Conservation (phyloP, 1,284 basidiomycete species). For the Rhodotorula sp. region DNA sequence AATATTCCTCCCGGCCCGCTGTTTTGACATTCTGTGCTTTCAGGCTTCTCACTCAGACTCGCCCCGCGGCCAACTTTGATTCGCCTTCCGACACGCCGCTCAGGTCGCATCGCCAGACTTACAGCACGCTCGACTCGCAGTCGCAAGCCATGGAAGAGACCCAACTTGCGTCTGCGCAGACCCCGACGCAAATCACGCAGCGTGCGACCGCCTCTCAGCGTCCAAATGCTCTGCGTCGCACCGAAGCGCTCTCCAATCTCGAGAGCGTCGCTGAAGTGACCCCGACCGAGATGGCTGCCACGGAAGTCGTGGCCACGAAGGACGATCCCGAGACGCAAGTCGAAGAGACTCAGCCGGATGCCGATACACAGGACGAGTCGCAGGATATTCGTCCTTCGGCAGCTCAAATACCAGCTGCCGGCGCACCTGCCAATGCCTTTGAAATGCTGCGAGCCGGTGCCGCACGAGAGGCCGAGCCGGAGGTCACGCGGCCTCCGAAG, state of each 20-base stretch:
- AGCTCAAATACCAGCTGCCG: conserved; percentile 7
- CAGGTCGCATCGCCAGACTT: conserved; percentile 10
- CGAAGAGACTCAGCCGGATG: conserved; percentile 6
- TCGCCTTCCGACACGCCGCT: conserved; percentile 32
- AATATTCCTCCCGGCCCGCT: too few species aligned
- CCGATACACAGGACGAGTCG: conserved; percentile 19
- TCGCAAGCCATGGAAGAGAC: conserved; percentile 28
- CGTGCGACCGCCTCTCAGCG: background rate
- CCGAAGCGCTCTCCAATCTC: conserved; percentile 6
- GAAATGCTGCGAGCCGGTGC: conserved; percentile 11
- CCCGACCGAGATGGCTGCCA: conserved; percentile 5
- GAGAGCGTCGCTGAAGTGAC: conserved; percentile 3
- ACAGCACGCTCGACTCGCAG: conserved; percentile 25
- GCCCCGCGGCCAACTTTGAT: conserved; percentile 32
- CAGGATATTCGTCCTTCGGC: conserved; percentile 17
- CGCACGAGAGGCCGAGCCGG: background rate
- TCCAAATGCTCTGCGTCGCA: conserved; percentile 22
- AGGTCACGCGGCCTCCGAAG: background rate
- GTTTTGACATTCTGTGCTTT: background rate
- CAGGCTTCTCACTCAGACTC: conserved; percentile 39
- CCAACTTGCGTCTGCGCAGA: conserved; percentile 23
- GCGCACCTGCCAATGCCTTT: conserved; percentile 20
- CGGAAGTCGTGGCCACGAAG: too few species aligned
- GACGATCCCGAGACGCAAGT: background rate
- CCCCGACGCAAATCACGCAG: conserved; percentile 26